Conservation (phyloP, 345 rosid species). For the Eucalyptus guilfoylei region DNA sequence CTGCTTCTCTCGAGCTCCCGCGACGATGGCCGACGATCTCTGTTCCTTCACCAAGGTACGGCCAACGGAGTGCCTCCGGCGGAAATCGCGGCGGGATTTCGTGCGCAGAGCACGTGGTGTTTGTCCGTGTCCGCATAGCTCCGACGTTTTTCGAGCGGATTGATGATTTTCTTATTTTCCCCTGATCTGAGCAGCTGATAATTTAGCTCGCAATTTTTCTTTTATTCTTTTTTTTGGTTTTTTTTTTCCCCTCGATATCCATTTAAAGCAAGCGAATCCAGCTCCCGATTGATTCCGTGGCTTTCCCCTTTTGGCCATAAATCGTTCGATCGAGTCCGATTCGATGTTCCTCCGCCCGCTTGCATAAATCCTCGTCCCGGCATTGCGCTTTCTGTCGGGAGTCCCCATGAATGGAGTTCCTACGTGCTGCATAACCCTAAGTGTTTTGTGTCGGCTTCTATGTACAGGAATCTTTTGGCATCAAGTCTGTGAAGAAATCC, state of each 20-base stretch:
- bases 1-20: slow-evolving; percentile 2
- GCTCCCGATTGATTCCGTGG: background rate
- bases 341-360: background rate
- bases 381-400: background rate
- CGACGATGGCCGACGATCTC: slow-evolving; percentile 67
- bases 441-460: background rate
- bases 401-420: too few species aligned
- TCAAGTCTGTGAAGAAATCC: slow-evolving; percentile 78
- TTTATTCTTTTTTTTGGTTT: background rate
- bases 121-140: background rate
- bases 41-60: slow-evolving; percentile 65
- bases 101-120: background rate
- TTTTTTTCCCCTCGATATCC: background rate
- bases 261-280: background rate
- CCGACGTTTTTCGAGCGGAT: background rate
- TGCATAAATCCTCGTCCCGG: background rate
- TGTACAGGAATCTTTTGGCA: slow-evolving; percentile 55
- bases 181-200: background rate
- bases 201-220: background rate
- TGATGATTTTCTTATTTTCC: background rate
- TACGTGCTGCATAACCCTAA: background rate
- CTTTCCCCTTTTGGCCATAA: background rate
- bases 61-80: background rate
- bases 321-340: background rate
- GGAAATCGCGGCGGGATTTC: background rate